Evolutionary conservation across 305 asterid species (phyloP), one percentile per base, ranked within the genome.

Genomic region (Plantago lanceolata): DNA sequence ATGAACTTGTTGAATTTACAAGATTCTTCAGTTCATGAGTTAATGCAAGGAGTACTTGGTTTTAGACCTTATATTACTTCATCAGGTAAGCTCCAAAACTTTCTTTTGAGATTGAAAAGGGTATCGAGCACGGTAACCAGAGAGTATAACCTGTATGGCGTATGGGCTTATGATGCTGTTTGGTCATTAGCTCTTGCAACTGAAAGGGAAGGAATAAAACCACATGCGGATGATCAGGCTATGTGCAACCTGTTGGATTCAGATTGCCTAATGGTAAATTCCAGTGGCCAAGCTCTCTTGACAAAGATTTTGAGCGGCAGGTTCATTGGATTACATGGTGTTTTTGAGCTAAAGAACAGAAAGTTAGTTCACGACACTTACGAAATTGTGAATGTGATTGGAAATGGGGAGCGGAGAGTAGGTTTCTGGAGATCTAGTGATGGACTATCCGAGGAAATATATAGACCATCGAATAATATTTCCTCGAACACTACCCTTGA

Each of bases 151-250:
- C 52, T 59, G 33, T 59, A 26, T 49, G 83, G 77, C 57, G 37
- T 75, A 21, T 62, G 80, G 85, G 84, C 84, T 50, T 82, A 82
- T 71, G 76, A 82, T 54, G 65, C 80, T 19, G 45, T 72, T 16
- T 78, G 80, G 79, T 69, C 70, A 53, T 40, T 82, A 12, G 82
- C 81, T 56, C 64, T 70, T 48, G 76, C 81, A 45, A 11, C 58
- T 16, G 81, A 79, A 61, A 77, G 64, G 12, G 52, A 69, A 45
- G 58, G 59, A 48, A 15, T 51, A 33, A 17, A 26, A 48, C 19
- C 11, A 40, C 62, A 60, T 50, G 64, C 13, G 28, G 31, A 57
- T 45, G 3, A 24, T 24, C 28, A 35, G 60, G 35, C 18, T 24
- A 29, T 33, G n/a, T 35, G 53, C 52, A 63, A 49, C 48, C 69